These are phyloP conservation scores for Citrus glauca DNA, from an alignment of 345 rosid genomes.

Conservation along the genomic window DNA sequence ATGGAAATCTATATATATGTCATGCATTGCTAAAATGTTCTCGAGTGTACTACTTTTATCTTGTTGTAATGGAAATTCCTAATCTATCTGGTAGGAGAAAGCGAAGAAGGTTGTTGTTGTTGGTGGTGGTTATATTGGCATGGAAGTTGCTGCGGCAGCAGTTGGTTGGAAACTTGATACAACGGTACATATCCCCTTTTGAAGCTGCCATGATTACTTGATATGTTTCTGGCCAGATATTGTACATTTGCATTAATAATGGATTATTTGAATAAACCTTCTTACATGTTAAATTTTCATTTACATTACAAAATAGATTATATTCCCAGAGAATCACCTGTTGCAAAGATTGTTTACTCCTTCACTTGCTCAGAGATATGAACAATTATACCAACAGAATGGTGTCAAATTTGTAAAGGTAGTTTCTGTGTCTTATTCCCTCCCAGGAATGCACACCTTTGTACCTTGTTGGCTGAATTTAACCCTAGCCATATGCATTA, in stretches of 20 bases:
- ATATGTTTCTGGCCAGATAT: not conserved
- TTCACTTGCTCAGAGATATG: constrained; percentile 80
- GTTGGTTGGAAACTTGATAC: constrained; percentile 95
- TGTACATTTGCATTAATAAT: not conserved
- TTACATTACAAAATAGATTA: constrained; percentile 40
- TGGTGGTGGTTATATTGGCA: constrained; percentile 98
- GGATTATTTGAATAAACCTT: not conserved
- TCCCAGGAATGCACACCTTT: not conserved
- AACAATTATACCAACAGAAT: constrained; percentile 73
- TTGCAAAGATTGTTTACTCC: constrained; percentile 92
- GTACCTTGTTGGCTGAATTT: not conserved
- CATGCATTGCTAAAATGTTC: not conserved
- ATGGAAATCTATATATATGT: not conserved
- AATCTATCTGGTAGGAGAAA: constrained; percentile 49
- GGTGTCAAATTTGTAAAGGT: constrained; percentile 82
- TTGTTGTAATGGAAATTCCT: not conserved
- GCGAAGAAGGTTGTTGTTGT: constrained; percentile 75
- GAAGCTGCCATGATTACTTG: not conserved
- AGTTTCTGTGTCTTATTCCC: constrained; percentile 2
- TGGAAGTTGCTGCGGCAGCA: constrained; percentile 99
- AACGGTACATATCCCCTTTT: constrained; percentile 38
- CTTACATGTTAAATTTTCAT: constrained; percentile 4
- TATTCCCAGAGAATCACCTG: constrained; percentile 84
- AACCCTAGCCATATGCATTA: not conserved
- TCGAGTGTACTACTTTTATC: not conserved